Percentiles rank a stretch among this genome's conserved stretches.
phyloP scores from a whole-genome alignment of 345 rosid genomes.

The Murraya paniculata region DNA sequence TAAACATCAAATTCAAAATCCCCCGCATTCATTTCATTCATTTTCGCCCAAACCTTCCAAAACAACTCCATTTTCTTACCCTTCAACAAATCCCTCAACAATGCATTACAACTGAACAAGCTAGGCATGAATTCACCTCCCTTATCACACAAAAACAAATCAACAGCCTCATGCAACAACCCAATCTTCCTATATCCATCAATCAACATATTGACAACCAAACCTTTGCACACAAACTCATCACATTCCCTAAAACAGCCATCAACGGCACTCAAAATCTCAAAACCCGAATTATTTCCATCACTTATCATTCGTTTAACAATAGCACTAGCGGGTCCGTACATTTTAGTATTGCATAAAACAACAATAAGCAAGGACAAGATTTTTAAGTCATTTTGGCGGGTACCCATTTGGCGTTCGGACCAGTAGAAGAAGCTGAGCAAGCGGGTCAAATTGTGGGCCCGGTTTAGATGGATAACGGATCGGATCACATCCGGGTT shows the following conservation, averaged over 20 bases:
- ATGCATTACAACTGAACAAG: slow-evolving; percentile 28
- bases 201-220: slow-evolving; percentile 28
- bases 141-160: slow-evolving; percentile 25
- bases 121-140: slow-evolving; percentile 9
- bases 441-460: slow-evolving; percentile 22
- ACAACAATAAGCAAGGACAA: slow-evolving; percentile 21
- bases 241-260: slow-evolving; percentile 14
- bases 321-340: slow-evolving; percentile 15
- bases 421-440: slow-evolving; percentile 31
- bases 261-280: slow-evolving; percentile 27
- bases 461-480: slow-evolving; percentile 18
- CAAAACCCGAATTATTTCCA: background rate
- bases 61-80: slow-evolving; percentile 25
- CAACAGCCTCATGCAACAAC: slow-evolving; percentile 26
- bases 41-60: slow-evolving; percentile 33
- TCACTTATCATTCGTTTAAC: slow-evolving; percentile 15
- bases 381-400: slow-evolving; percentile 12
- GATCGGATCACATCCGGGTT: slow-evolving; percentile 30
- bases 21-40: slow-evolving; percentile 20
- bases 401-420: slow-evolving; percentile 2
- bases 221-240: background rate
- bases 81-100: slow-evolving; percentile 37
- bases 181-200: slow-evolving; percentile 22
- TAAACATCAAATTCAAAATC: slow-evolving; percentile 21
- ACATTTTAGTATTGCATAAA: slow-evolving; percentile 20